Conservation (phyloP, 208 protist species). For the Trypanosoma vivax region DNA sequence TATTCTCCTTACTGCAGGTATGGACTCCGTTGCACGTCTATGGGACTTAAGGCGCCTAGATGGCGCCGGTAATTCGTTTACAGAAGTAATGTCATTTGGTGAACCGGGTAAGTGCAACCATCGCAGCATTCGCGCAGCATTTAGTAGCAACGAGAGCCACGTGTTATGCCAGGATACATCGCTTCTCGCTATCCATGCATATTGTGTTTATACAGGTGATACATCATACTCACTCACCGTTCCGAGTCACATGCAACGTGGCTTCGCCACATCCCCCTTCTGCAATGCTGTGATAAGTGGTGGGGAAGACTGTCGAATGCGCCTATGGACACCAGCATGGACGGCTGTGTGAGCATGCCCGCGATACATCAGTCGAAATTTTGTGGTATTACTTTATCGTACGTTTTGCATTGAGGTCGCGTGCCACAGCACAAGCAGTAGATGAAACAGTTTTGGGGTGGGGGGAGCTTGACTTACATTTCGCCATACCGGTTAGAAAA, state of each 20-base stretch:
- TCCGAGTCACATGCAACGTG: slow-evolving; percentile 59
- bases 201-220: slow-evolving; percentile 70
- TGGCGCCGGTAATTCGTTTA: slow-evolving; percentile 19
- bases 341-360: slow-evolving; percentile 38
- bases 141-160: slow-evolving; percentile 70
- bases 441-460: too few relatives aligned
- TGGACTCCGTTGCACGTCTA: slow-evolving; percentile 72
- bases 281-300: slow-evolving; percentile 58
- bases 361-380: too few relatives aligned
- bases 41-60: slow-evolving; percentile 64
- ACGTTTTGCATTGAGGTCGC: too few relatives aligned
- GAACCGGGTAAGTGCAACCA: slow-evolving; percentile 63
- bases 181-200: slow-evolving; percentile 49
- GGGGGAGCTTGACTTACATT: too few relatives aligned
- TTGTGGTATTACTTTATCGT: neutral
- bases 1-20: slow-evolving; percentile 71
- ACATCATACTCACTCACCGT: slow-evolving; percentile 43
- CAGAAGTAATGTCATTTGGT: slow-evolving; percentile 69
- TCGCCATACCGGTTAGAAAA: too few relatives aligned
- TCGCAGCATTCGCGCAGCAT: slow-evolving; percentile 65
- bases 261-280: slow-evolving; percentile 44
- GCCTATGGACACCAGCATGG: slow-evolving; percentile 76
- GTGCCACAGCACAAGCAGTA: too few relatives aligned
- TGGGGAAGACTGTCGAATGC: slow-evolving; percentile 74
- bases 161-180: slow-evolving; percentile 59